A percentile compares a stretch with the other conserved stretches of the same genome.
Conservation (phyloP, 73 alveolate genomes). For the Tetrahymena malaccensis region DNA sequence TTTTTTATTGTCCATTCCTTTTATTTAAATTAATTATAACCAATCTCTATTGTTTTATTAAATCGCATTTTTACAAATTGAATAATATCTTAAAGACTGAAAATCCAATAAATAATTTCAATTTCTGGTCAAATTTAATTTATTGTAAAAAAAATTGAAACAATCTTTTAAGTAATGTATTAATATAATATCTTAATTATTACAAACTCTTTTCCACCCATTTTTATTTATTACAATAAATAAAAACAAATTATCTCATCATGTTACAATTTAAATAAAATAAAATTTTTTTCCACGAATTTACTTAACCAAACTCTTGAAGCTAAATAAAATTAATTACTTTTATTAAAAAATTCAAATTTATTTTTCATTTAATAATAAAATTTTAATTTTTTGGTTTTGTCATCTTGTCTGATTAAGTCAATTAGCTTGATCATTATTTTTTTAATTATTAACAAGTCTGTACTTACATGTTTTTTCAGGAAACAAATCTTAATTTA, state of each 20-base stretch:
- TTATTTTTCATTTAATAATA: too few relatives aligned
- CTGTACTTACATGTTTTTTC: not conserved
- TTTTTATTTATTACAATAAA: too few relatives aligned
- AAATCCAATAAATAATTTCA: not conserved
- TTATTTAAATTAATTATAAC: not conserved
- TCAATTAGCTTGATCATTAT: not conserved
- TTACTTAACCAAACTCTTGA: too few relatives aligned
- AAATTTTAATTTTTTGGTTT: not conserved
- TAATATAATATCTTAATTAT: too few relatives aligned
- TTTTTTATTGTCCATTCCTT: not conserved
- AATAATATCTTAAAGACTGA: not conserved
- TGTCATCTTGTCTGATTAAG: too few relatives aligned
- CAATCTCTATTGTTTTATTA: not conserved
- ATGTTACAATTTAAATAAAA: too few relatives aligned
- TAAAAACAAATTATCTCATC: too few relatives aligned
- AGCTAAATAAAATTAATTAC: too few relatives aligned
- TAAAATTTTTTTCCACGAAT: too few relatives aligned
- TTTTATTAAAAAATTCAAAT: too few relatives aligned
- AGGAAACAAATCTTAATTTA: not conserved
- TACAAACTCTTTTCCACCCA: too few relatives aligned
- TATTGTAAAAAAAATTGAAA: too few relatives aligned
- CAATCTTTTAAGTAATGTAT: not conserved
- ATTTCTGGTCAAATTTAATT: not conserved
- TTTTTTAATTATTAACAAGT: not conserved
- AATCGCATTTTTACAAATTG: not conserved